Conservation (phyloP, 805 yeast genomes). For the Debaryomyces tyrocola region DNA sequence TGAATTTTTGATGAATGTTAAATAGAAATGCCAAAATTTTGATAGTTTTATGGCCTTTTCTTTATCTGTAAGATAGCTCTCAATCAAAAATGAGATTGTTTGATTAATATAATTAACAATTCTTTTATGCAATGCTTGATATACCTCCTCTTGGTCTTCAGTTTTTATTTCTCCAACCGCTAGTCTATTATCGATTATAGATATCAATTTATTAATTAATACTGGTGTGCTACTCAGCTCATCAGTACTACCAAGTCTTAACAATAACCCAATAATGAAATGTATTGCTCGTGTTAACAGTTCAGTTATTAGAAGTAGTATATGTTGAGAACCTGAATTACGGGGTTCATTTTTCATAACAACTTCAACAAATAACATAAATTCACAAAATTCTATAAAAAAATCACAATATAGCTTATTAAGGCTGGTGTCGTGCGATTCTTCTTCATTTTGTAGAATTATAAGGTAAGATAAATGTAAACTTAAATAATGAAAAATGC, state of each 20-base stretch:
- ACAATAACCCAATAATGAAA: conserved; percentile 30
- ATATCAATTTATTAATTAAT: neutral
- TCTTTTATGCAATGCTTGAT: conserved; percentile 6
- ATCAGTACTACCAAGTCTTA: conserved; percentile 19
- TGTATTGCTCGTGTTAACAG: conserved; percentile 30
- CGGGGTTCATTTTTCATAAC: neutral
- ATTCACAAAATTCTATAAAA: conserved; percentile 1
- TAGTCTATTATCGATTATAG: neutral
- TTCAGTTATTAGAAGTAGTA: conserved; percentile 27
- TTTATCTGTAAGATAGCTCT: conserved; percentile 12
- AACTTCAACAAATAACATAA: neutral
- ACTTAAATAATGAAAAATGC: conserved; percentile 27
- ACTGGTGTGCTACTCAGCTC: neutral
- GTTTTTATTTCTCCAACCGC: neutral
- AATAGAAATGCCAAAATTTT: conserved; percentile 41
- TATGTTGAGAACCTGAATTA: conserved; percentile 13
- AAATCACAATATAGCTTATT: neutral
- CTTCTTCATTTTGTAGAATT: conserved; percentile 38
- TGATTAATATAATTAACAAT: conserved; percentile 12
- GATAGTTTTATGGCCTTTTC: conserved; percentile 17
- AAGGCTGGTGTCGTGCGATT: neutral
- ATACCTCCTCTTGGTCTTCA: conserved; percentile 1
- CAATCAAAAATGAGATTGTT: conserved; percentile 9
- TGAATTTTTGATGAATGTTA: conserved; percentile 33
- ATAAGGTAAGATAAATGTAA: conserved; percentile 27